These are phyloP conservation scores for Triticum aestivum DNA, from an alignment of 176 grass and related monocot genomes.

Conservation along the genomic window IWGSC_CS_RefSeq_v2.1 NC_057814.1:424730617-424731116, in stretches of 20 bases:
- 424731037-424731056: not conserved
- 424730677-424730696: conserved; percentile 42
- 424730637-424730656: conserved; percentile 66
- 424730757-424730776: conserved; percentile 55
- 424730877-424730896: conserved; percentile 63
- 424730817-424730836: conserved; percentile 55
- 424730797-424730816: conserved; percentile 49
- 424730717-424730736: conserved; percentile 29
- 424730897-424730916: conserved; percentile 38
- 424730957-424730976: conserved; percentile 33
- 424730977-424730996: conserved; percentile 11
- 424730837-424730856: conserved; percentile 71
- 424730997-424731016: not conserved
- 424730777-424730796: conserved; percentile 58
- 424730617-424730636: conserved; percentile 58
- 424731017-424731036: not conserved
- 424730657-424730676: conserved; percentile 19
- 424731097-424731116: not conserved
- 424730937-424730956: conserved; percentile 36
- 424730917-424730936: not conserved
- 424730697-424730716: conserved; percentile 52
- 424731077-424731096: conserved; percentile 1
- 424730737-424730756: not conserved
- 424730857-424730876: conserved; percentile 64
- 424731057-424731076: not conserved